Conservation (phyloP, 164 flowering plant genomes). For the Chimonanthus praecox region DNA sequence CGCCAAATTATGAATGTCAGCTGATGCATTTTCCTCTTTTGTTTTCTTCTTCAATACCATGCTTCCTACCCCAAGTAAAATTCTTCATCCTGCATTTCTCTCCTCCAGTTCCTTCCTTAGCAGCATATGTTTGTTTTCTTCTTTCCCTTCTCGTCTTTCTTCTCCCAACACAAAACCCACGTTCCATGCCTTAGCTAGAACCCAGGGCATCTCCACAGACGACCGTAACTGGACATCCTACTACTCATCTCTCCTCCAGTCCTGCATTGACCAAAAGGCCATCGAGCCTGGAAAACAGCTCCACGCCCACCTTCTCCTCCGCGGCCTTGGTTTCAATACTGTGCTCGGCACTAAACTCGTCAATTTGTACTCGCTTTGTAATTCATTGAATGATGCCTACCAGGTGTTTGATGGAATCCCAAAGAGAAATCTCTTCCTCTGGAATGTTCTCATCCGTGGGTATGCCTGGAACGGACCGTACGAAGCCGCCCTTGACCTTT, state of each 20-base stretch:
- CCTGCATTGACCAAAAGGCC: slow-evolving; percentile 4
- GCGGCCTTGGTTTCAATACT: slow-evolving; percentile 5
- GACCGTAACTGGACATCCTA: neutral
- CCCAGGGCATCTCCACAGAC: neutral
- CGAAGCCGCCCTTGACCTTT: slow-evolving; percentile 12
- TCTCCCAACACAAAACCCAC: neutral
- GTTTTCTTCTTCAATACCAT: neutral
- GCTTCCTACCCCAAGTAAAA: neutral
- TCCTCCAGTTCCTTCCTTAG: neutral
- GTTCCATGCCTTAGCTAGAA: neutral
- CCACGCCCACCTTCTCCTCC: slow-evolving; percentile 9
- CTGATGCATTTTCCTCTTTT: neutral
- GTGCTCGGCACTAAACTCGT: slow-evolving; percentile 10
- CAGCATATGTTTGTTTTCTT: neutral
- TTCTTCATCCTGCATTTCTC: neutral
- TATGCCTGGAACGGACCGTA: slow-evolving; percentile 22
- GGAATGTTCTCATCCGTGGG: slow-evolving; percentile 18
- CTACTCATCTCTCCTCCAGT: slow-evolving; percentile 16
- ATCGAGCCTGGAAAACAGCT: slow-evolving; percentile 17
- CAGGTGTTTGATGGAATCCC: slow-evolving; percentile 17
- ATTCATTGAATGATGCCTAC: slow-evolving; percentile 5
- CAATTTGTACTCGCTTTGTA: slow-evolving; percentile 4
- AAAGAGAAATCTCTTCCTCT: slow-evolving; percentile 11
- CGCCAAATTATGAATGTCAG: neutral
- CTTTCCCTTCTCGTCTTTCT: neutral